Percentiles rank a stretch among this genome's conserved stretches.
These are phyloP conservation scores for Aspergillus ruber DNA, from an alignment of 2,329 filamentous ascomycete genomes.

Conservation along the genomic window DNA sequence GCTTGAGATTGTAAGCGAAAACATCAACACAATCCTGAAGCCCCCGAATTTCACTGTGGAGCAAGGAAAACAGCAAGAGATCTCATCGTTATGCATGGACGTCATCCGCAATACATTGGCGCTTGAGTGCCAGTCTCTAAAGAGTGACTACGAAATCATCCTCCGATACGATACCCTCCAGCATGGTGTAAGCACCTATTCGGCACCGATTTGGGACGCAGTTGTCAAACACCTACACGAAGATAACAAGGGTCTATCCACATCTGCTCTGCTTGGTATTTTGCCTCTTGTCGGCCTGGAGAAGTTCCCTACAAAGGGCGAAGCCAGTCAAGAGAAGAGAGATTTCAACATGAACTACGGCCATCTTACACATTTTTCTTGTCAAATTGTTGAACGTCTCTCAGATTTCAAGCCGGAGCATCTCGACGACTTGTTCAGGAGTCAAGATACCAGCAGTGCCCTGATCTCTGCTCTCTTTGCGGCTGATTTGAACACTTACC, in stretches of 20 bases:
- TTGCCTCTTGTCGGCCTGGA: constrained; percentile 69
- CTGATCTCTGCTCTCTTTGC: constrained; percentile 76
- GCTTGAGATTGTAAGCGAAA: constrained; percentile 41
- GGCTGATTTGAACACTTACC: constrained; percentile 69
- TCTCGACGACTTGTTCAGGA: constrained; percentile 62
- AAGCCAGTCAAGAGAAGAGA: constrained; percentile 48
- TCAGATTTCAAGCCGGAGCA: constrained; percentile 67
- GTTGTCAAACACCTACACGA: constrained; percentile 63
- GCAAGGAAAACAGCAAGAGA: constrained; percentile 45
- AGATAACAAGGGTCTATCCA: constrained; percentile 65
- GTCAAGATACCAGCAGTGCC: constrained; percentile 62
- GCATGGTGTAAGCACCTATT: constrained; percentile 62
- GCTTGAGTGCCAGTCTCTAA: constrained; percentile 65
- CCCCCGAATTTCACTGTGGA: constrained; percentile 46
- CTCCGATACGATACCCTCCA: constrained; percentile 56
- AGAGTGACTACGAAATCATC: constrained; percentile 62
- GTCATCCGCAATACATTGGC: constrained; percentile 62
- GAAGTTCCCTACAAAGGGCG: constrained; percentile 53
- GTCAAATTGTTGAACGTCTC: constrained; percentile 69
- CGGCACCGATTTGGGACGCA: constrained; percentile 70
- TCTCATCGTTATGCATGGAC: constrained; percentile 52
- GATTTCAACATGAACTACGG: constrained; percentile 71
- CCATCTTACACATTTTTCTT: constrained; percentile 57
- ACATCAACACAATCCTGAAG: constrained; percentile 53
- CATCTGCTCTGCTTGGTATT: constrained; percentile 64